Evolutionary conservation across 176 grass and related monocot genomes (phyloP).

Genomic region (Echinochloa phyllopogon): DNA sequence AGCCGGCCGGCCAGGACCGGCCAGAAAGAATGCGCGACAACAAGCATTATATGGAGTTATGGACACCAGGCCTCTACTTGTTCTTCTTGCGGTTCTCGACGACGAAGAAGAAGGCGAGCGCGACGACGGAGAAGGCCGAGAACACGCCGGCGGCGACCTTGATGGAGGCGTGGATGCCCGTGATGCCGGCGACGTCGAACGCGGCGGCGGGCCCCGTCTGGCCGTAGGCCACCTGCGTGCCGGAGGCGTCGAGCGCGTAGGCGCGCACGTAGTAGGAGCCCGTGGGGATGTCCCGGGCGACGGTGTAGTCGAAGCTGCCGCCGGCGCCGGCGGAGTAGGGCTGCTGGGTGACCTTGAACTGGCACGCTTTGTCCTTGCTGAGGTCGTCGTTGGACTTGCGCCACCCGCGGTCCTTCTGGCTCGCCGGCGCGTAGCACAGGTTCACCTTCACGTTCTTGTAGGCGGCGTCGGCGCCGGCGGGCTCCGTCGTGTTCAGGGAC

Average conservation of each 20-base stretch:
- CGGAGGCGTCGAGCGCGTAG: constrained; percentile 61
- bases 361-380: constrained; percentile 96
- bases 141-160: constrained; percentile 81
- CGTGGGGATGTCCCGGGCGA: constrained; percentile 60
- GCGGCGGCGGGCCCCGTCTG: constrained; percentile 53
- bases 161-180: constrained; percentile 59
- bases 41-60: neutral
- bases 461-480: constrained; percentile 22
- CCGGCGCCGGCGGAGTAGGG: constrained; percentile 33
- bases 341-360: constrained; percentile 65
- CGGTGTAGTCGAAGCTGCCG: constrained; percentile 41
- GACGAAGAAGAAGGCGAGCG: constrained; percentile 81
- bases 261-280: constrained; percentile 74
- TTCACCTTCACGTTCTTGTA: constrained; percentile 71
- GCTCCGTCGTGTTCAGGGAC: constrained; percentile 41
- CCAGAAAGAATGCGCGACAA: neutral
- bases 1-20: neutral
- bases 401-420: constrained; percentile 83
- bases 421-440: constrained; percentile 85
- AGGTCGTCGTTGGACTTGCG: constrained; percentile 63
- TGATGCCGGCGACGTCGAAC: constrained; percentile 69
- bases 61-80: constrained; percentile 41
- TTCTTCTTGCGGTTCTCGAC: constrained; percentile 77
- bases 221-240: constrained; percentile 70
- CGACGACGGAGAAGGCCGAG: constrained; percentile 72